phyloP scores from a whole-genome alignment of 495 filamentous ascomycete genomes.

The Parachaetomium inaequale region DNA sequence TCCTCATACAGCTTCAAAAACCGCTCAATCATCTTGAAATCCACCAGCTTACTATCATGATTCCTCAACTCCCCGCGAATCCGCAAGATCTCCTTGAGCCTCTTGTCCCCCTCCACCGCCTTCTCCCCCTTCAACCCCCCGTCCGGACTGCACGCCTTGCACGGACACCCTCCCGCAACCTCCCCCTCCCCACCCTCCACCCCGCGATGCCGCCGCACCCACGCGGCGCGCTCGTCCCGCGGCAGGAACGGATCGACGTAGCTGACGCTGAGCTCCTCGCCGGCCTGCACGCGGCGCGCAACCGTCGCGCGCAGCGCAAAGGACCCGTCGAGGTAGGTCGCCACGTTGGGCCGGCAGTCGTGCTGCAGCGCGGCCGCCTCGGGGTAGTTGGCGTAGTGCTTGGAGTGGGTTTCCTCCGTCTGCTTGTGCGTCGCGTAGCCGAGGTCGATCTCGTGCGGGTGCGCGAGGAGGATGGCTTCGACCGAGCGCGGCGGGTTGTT shows the following conservation, averaged over 20 bases:
- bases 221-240: slow-evolving; percentile 23
- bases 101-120: slow-evolving; percentile 24
- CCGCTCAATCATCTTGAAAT: slow-evolving; percentile 30
- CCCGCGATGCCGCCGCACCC: slow-evolving; percentile 22
- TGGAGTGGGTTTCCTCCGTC: slow-evolving; percentile 13
- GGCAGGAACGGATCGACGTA: slow-evolving; percentile 31
- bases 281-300: slow-evolving; percentile 27
- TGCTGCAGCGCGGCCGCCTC: slow-evolving; percentile 29
- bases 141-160: slow-evolving; percentile 21
- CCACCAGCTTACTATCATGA: slow-evolving; percentile 27
- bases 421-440: slow-evolving; percentile 12
- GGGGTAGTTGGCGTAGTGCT: slow-evolving; percentile 35
- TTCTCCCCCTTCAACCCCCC: slow-evolving; percentile 9
- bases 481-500: slow-evolving; percentile 14
- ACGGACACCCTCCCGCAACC: slow-evolving; percentile 19
- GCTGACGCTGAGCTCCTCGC: slow-evolving; percentile 35
- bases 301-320: slow-evolving; percentile 29
- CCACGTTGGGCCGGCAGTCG: slow-evolving; percentile 39
- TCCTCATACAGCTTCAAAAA: slow-evolving; percentile 29
- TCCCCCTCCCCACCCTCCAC: neutral
- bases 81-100: slow-evolving; percentile 25
- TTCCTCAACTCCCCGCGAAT: slow-evolving; percentile 31
- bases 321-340: slow-evolving; percentile 29
- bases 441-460: slow-evolving; percentile 36
- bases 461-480: slow-evolving; percentile 28